These are phyloP conservation scores for Aspergillus fructus DNA, from an alignment of 2,329 filamentous ascomycete genomes.

Conservation along the genomic window DNA sequence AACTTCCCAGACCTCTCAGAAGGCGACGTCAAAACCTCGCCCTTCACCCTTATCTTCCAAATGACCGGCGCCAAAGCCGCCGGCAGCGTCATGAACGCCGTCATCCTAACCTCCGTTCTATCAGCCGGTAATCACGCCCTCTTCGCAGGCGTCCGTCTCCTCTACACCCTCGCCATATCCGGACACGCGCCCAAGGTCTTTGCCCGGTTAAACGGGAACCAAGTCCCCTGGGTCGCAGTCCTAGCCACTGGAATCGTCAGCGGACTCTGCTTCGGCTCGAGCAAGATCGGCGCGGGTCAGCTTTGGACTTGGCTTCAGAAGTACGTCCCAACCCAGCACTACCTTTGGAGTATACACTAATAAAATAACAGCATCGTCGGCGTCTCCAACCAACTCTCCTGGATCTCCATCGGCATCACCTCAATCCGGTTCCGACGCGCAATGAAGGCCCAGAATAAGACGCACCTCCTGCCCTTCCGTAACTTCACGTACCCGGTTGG, in stretches of 20 bases:
- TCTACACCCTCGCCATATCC: constrained; percentile 58
- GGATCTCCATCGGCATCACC: constrained; percentile 62
- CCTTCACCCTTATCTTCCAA: constrained; percentile 63
- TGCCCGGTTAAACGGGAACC: constrained; percentile 49
- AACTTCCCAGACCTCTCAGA: constrained; percentile 47
- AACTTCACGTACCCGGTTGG: constrained; percentile 68
- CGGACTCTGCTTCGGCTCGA: constrained; percentile 63
- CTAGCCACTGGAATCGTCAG: constrained; percentile 55
- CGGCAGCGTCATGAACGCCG: constrained; percentile 61
- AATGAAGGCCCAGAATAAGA: constrained; percentile 58
- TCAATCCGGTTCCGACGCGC: constrained; percentile 65
- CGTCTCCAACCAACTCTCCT: constrained; percentile 66
- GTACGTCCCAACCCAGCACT: constrained; percentile 32
- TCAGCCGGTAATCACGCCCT: constrained; percentile 61
- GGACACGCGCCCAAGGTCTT: constrained; percentile 59
- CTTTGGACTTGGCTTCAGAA: constrained; percentile 68
- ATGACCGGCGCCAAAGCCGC: constrained; percentile 56
- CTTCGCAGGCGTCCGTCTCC: constrained; percentile 56
- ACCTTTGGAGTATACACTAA: constrained; percentile 5
- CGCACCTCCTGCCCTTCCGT: constrained; percentile 62
- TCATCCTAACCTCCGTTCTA: constrained; percentile 59
- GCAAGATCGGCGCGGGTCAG: constrained; percentile 64
- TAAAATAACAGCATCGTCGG: constrained; percentile 54
- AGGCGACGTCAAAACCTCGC: constrained; percentile 49
- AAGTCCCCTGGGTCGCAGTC: constrained; percentile 56